Base-by-base conservation (phyloP, 148 eudicot genomes). In the Heliosperma pusillum region DNA sequence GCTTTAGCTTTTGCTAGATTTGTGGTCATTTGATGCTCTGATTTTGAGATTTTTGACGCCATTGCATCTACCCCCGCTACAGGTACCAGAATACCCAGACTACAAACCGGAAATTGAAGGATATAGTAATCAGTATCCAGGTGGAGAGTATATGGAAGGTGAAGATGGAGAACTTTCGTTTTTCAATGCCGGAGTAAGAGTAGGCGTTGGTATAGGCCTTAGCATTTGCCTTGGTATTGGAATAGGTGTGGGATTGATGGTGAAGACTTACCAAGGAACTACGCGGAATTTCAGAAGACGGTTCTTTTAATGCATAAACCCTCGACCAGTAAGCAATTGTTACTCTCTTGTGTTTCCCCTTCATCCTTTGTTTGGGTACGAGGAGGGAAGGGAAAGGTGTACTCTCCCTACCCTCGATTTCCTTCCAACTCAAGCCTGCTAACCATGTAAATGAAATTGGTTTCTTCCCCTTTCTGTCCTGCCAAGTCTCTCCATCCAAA, bases 171-270 rank as follows among this genome's bases (percentile, higher is more conserved):
- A 88, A 55, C 80, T 88, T 56, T 81, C 92, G 24, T 88, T 91
- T 89, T 90, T 90, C 82, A 90, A 88, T 64, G 90, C 95, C 13
- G 92, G 91, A 10, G 90, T 87, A 73, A 82, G 93, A 79, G 91
- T 89, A 3, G 93, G 93, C 22, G 93, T 89, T 50, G 95, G 95
- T 52, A 87, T 90, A 33, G 90, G 95, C 67, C 89, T 90, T 69
- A 81, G 90, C 11, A 61, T 90, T 47, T 88, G 90, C 70, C 88
- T 90, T 65, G 96, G 96, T 19, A 69, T 90, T 12, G 92, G 96
- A 16, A 85, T 90, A 64, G 95, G 92, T 24, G 92, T 85, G n/a
- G 92, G 96, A 30, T 80, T 90, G 72, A 84, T 90, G 20, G 90
- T 86, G 24, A 85, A 84, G 78, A 88, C 96, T 33, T 88, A 90